Base-by-base conservation (phyloP, 495 filamentous ascomycete genomes). In the Xylaria acuta region DNA sequence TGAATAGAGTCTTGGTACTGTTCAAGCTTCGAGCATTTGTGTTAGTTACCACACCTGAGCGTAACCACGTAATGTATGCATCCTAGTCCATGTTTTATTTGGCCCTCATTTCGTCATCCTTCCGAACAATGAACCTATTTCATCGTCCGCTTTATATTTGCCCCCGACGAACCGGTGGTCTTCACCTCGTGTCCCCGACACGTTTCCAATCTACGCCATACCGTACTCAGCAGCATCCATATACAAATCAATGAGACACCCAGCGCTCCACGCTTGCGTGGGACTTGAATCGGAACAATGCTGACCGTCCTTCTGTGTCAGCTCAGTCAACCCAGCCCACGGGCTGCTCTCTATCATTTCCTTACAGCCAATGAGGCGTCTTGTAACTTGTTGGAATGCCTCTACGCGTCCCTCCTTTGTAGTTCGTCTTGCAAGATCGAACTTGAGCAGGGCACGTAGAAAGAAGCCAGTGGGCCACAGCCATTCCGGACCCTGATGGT, bases 401-500 rank as follows among this genome's bases (percentile, higher is more conserved):
- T 98, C 97, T 8, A 91, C 91, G 51, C 91, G 87, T 64, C 88
- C 88, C 68, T 83, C 80, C 22, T 79, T 82, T 0, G 85, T 89
- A 43, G 87, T 87, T 36, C 93, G 85, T 7, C 95, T 85, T 83
- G 88, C 86, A 51, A 98, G 84, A 80, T 97, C 95, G 77, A 98
- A 98, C 79, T 93, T 91, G 64, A 98, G 84, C 69, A 99, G 83
- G 1, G 97, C 97, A 45, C 97, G 88, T 20, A 98, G 85, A 85
- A 95, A 98, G 86, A 92, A 99, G 9, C 97, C 97, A 5, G 93
- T 93, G 1, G 94, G 97, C 97, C 97, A 99, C n/a, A 97, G 84
- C 97, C 97, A 99, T 81, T 99, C 97, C 0, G 97, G 97, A 1
- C 97, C 97, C 80, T 98, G 96, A 79, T 99, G 97, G 80, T 99